Percentiles rank a stretch among this genome's conserved stretches.
These are phyloP conservation scores for Arabidopsis thaliana DNA, from an alignment of 345 rosid species.

Conservation along the genomic window TAIR10.1 NC_003070.9:10054001-10054500, in stretches of 20 bases:
- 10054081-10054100: slow-evolving; percentile 50
- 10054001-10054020: slow-evolving; percentile 56
- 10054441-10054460: slow-evolving; percentile 46
- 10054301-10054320: slow-evolving; percentile 44
- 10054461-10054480: slow-evolving; percentile 57
- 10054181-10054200: not conserved
- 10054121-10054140: slow-evolving; percentile 38
- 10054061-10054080: slow-evolving; percentile 28
- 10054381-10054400: slow-evolving; percentile 50
- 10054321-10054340: slow-evolving; percentile 37
- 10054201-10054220: not conserved
- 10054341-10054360: slow-evolving; percentile 49
- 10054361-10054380: slow-evolving; percentile 49
- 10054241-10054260: slow-evolving; percentile 39
- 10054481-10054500: slow-evolving; percentile 52
- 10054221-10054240: slow-evolving; percentile 47
- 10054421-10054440: slow-evolving; percentile 42
- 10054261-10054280: slow-evolving; percentile 45
- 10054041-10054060: not conserved
- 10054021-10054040: slow-evolving; percentile 49
- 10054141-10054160: no score
- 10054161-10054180: no score
- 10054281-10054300: slow-evolving; percentile 50
- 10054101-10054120: slow-evolving; percentile 52
- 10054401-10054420: slow-evolving; percentile 47